These are phyloP conservation scores for Dendrocalamus sinicus DNA, from an alignment of 176 grass and related monocot species.

Conservation along the genomic window DNA sequence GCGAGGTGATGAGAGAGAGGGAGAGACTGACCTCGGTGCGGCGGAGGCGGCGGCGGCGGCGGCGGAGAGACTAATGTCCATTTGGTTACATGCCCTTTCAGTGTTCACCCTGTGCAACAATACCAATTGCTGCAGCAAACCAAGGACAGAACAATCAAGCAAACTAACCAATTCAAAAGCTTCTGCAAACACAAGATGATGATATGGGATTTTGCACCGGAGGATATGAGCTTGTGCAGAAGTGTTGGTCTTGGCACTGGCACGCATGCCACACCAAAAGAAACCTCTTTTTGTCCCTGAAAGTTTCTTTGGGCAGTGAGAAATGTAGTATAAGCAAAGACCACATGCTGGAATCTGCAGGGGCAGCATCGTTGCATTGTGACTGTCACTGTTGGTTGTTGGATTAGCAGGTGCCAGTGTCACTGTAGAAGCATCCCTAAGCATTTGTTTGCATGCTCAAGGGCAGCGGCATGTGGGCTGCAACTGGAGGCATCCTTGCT, in stretches of 20 bases:
- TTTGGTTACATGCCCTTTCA: neutral
- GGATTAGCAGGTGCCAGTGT: neutral
- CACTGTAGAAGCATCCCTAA: neutral
- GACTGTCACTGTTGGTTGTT: conserved; percentile 1
- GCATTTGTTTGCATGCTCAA: neutral
- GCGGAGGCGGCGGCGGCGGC: neutral
- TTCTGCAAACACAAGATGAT: neutral
- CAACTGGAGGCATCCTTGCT: neutral
- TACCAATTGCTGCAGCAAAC: neutral
- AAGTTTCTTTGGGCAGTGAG: neutral
- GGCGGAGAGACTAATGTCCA: neutral
- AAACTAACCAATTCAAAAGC: neutral
- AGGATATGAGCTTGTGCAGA: neutral
- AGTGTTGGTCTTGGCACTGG: neutral
- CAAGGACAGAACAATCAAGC: neutral
- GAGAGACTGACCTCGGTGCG: neutral
- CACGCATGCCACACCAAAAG: neutral
- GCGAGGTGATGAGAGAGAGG: neutral
- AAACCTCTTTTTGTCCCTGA: neutral
- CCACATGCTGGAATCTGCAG: conserved; percentile 21
- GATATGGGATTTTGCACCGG: neutral
- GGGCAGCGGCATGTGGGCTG: neutral
- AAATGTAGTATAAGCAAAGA: conserved; percentile 3
- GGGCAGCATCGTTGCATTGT: conserved; percentile 6
- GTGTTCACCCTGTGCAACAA: neutral